Conservation (phyloP, 805 yeast genomes). For the Myxozyma udenii region DNA sequence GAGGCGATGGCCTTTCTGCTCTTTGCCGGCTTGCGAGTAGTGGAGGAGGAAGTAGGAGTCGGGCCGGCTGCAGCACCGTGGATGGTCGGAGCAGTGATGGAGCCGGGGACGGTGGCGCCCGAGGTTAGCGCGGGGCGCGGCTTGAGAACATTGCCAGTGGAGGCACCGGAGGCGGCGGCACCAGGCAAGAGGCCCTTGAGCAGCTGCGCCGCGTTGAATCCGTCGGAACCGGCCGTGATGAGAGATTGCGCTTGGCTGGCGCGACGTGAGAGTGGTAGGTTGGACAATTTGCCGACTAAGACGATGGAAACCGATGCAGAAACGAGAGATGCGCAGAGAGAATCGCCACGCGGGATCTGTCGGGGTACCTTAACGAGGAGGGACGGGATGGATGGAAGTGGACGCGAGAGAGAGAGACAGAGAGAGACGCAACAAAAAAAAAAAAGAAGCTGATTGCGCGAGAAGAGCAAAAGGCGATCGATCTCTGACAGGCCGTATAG, state of each 20-base stretch:
- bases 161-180: slow-evolving; percentile 12
- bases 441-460: too few species aligned
- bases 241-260: neutral
- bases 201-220: slow-evolving; percentile 6
- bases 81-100: slow-evolving; percentile 24
- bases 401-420: too few species aligned
- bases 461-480: too few species aligned
- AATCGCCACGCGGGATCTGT: too few species aligned
- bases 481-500: too few species aligned
- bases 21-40: slow-evolving; percentile 15
- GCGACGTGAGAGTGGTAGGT: neutral
- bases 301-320: too few species aligned
- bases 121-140: slow-evolving; percentile 26
- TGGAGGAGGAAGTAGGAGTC: neutral
- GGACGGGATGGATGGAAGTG: too few species aligned
- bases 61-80: neutral
- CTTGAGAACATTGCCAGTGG: slow-evolving; percentile 15
- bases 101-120: slow-evolving; percentile 25
- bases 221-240: slow-evolving; percentile 21
- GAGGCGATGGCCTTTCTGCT: slow-evolving; percentile 31
- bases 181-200: slow-evolving; percentile 6
- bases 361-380: too few species aligned
- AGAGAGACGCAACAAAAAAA: too few species aligned
- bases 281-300: neutral
- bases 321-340: too few species aligned